Evolutionary conservation across 139 green algal genomes (phyloP), one percentile per base, ranked within the genome.

Genomic region (Deuterostichococcus epilithicus): DNA sequence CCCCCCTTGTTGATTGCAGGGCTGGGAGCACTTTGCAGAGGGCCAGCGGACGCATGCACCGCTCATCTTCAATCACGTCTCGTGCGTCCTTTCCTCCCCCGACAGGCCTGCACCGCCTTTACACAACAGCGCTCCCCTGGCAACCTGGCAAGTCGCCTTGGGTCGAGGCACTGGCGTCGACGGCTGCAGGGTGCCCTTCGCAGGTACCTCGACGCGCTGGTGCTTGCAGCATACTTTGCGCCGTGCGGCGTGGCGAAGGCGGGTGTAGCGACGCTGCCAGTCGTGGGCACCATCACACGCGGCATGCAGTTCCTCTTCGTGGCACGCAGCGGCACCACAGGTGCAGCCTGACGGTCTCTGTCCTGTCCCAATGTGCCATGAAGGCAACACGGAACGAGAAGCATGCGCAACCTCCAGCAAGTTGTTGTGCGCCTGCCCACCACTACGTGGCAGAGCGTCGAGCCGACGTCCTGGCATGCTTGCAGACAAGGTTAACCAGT

Each of bases 301-400:
- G 83, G 76, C 26, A 67, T 88, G 68, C 83, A 87, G 68, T 85
- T 89, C 34, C 72, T 89, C 26, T 89, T 89, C 45, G 72, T 89
- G 3, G 69, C 80, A 65, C 70, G 85, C 3, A 68, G 39, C 3
- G 83, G 83, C 37, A 83, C 72, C 44, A 60, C 47, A 47, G 85
- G 85, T 74, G 18, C 20, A 52, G 42, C 42, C 8, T 52, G 42
- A 23, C 42, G 42, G 42, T 13, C 13, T 52, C 8, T 52, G 42
- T 13, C 8, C 8, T 52, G 42, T 52, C 13, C 3, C 52, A 63
- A 28, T n/a, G 18, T n/a, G 52, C 18, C 3, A 3, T 63, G 52
- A 25, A 63, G n/a, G n/a, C n/a, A n/a, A n/a, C n/a, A n/a, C n/a
- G n/a, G n/a, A n/a, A n/a, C n/a, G n/a, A n/a, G n/a, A n/a, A n/a